These are phyloP conservation scores for Centaurea solstitialis DNA, from an alignment of 129 eudicot genomes.

Conservation along the genomic window DNA sequence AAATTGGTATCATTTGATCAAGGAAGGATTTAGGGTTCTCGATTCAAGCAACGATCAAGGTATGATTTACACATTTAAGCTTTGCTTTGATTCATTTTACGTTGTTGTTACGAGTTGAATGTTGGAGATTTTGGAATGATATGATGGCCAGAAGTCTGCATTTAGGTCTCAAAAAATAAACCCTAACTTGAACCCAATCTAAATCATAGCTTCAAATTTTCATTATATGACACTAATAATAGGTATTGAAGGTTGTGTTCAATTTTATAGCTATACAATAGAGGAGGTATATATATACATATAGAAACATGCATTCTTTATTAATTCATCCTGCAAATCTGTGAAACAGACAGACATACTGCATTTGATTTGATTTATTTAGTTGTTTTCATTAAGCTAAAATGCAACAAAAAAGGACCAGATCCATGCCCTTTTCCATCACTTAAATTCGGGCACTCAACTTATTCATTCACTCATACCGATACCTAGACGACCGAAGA, in stretches of 20 bases:
- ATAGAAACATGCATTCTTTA: conserved; percentile 5
- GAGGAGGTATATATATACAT: too few species aligned
- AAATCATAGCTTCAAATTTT: too few species aligned
- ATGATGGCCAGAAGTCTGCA: background rate
- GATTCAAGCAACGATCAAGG: background rate
- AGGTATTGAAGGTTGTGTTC: too few species aligned
- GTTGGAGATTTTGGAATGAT: background rate
- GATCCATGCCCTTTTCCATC: conserved; percentile 4
- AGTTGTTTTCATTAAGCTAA: background rate
- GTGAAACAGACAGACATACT: conserved; percentile 5
- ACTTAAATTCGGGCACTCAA: background rate
- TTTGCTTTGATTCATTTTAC: background rate
- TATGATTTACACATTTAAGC: background rate
- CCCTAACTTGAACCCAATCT: background rate
- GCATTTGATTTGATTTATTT: conserved; percentile 5
- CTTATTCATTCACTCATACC: conserved; percentile 26
- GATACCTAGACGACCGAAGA: background rate
- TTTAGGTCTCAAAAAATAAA: too few species aligned
- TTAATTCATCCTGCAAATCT: background rate
- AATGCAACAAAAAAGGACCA: conserved; percentile 16
- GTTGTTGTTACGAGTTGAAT: background rate
- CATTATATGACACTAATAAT: too few species aligned
- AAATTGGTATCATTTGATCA: background rate
- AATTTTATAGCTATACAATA: too few species aligned
- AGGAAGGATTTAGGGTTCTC: background rate